Evolutionary conservation across 1,139 yeast species (phyloP), one percentile per base, ranked within the genome.

Genomic region (Lodderomyces pseudojiufengensis): DNA sequence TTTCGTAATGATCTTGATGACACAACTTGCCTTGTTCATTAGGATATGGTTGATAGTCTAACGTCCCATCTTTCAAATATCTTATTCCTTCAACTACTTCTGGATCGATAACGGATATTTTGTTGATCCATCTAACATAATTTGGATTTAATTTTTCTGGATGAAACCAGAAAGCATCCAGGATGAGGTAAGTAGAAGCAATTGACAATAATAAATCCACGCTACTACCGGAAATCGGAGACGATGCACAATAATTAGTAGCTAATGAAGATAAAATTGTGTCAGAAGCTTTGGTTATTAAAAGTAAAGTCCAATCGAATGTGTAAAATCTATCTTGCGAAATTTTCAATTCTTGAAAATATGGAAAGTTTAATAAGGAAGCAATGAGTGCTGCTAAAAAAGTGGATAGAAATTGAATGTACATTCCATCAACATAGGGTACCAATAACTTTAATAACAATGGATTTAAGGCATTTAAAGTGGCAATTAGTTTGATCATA

Each of bases 41-140:
- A 2, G 25, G 5, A 5, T 29, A 14, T 2, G 31, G 25, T 4
- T 24, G 25, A 18, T 41, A 41, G 15, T 40, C 36, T 7, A 40
- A 9, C 10, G 21, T 14, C 5, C 39, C 42, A 4, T 40, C 36
- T 22, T 56, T 53, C 13, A 68, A 32, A 9, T 45, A 41, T 13
- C 61, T 46, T 16, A 68, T 52, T 4, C 62, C 60, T 18, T 47
- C 42, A 3, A 62, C 51, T 9, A 68, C 42, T 27, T 57, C 67
- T 10, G 48, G 51, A 42, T 68, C 73, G 57, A 66, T 57, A 27
- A 55, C 50, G 5, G 73, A 69, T 13, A 70, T 67, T 37, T 55
- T 52, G 9, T 71, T 59, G 43, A 68, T 64, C 74, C 74, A 68
- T 27, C 50, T 47, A 20, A 55, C 52, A 43, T 68, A 68, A n/a